Evolutionary conservation across 2,329 filamentous ascomycete genomes (phyloP), one percentile per base, ranked within the genome.

Genomic region (Clarireedia paspali): DNA sequence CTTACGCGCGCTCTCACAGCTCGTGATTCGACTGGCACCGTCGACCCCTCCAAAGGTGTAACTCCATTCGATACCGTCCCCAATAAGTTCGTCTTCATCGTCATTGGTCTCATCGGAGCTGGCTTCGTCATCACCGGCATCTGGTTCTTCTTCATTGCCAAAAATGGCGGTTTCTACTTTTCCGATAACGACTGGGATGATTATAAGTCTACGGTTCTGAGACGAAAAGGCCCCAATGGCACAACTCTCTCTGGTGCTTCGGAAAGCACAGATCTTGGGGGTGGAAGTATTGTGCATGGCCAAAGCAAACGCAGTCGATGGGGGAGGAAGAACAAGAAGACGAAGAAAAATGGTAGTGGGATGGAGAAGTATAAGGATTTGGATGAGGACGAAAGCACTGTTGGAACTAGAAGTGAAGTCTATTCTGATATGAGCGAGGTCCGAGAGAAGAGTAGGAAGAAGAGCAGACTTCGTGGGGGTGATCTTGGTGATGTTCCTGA

Each of bases 71-170:
- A 76, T 40, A 64, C 78, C 56, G 79, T 70, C 42, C 64, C 65
- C 72, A 85, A 86, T 67, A 80, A 78, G 20, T 88, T 84, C 57
- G 83, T 96, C 65, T 88, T 97, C 68, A 85, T 87, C 0, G 76
- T 97, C 1, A 96, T 97, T 69, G 92, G 88, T 10, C 71, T 96
- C 17, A 83, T 97, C 52, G 90, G 89, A 36, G 84, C 84, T 0
- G 82, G 75, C 34, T 87, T 97, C 68, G 87, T 94, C 24, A 57
- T 88, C 3, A 81, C 77, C 0, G 82, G 79, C 24, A 90, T 97
- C 68, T 99, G 94, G 91, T 96, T 99, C 80, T 97, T 99, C 80
- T 95, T 95, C 79, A 95, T 89, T 88, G 92, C 92, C 56, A 92
- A 88, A 74, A 96, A 97, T 65, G 94, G 94, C 59, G 94, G 94